These are phyloP conservation scores for Cotoneaster glaucophyllus DNA, from an alignment of 306 rosid species.

Conservation along the genomic window DNA sequence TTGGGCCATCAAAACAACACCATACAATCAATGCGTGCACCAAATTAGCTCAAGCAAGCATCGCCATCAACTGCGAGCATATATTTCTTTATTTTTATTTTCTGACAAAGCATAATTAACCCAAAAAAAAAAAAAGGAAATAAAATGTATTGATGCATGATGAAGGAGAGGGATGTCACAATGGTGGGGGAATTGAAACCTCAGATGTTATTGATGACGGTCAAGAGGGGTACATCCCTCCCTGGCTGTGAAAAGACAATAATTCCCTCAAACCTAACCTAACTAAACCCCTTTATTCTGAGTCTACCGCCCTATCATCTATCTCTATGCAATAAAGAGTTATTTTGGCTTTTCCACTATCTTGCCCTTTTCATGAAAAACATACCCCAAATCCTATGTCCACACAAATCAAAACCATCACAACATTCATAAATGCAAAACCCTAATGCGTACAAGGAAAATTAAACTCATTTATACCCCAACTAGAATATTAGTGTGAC, in stretches of 20 bases:
- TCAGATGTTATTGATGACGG: constrained; percentile 22
- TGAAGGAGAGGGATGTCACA: constrained; percentile 1
- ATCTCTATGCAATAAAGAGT: constrained; percentile 25
- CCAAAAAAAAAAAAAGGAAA: not conserved
- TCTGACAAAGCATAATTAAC: not conserved
- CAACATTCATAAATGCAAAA: constrained; percentile 35
- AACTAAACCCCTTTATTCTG: constrained; percentile 26
- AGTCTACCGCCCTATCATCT: not conserved
- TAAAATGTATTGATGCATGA: not conserved
- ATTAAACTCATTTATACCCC: not conserved
- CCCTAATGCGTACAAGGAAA: not conserved
- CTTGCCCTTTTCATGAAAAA: constrained; percentile 29
- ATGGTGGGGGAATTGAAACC: constrained; percentile 15
- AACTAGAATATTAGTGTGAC: no score
- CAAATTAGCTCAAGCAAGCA: not conserved
- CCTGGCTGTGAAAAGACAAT: constrained; percentile 34
- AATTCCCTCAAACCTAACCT: constrained; percentile 23
- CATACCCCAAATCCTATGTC: not conserved
- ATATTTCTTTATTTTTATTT: not conserved
- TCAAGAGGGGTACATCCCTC: constrained; percentile 27
- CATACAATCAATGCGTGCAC: constrained; percentile 4
- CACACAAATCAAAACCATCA: constrained; percentile 22
- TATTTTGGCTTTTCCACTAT: constrained; percentile 30
- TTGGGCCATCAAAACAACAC: not conserved
- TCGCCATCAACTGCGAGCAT: constrained; percentile 1